Evolutionary conservation across 2,329 filamentous ascomycete genomes (phyloP), one percentile per base, ranked within the genome.

Genomic region (Daldinia eschscholtzii): DNA sequence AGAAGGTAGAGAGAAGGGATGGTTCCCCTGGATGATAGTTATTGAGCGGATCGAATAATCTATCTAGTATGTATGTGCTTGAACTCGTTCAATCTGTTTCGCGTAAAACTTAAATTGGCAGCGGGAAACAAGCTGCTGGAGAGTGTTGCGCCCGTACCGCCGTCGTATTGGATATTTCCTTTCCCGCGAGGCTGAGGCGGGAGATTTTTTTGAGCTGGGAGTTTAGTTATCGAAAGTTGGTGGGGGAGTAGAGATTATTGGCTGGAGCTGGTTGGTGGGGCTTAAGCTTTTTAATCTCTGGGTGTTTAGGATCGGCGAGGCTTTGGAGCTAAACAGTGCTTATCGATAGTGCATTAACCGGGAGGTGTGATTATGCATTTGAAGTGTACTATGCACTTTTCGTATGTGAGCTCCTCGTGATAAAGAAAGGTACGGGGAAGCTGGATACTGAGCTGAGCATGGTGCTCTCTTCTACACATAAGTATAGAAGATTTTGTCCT

Each of bases 241-340:
- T 33, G 35, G 57, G 57, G 64, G 67, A 71, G 65, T 66, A 65
- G 63, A 63, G 37, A 55, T 53, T 56, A 67, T 71, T 67, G 71
- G 72, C 56, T 71, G 44, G 50, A 73, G 70, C 72, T 73, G 2
- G 26, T 60, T 61, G 63, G 65, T 68, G 68, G 68, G 68, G 68
- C 50, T 28, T 15, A 9, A 15, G 35, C 1, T 48, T 44, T 7
- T 18, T 20, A 3, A 37, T 20, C 56, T 50, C 33, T 42, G 9
- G 33, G 39, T 28, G 46, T 57, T 48, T 33, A 53, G 26, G 46
- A 50, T 50, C 46, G 6, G 23, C 26, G 15, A 50, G 58, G 57
- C 55, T 66, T 66, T 41, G 10, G 23, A 23, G 12, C 26, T 48
- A 13, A 39, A 2, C 3, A 1, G 26, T 20, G 5, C 6, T 61